Evolutionary conservation across 495 filamentous ascomycete genomes (phyloP).

Genomic region (Penicillium lagena): DNA sequence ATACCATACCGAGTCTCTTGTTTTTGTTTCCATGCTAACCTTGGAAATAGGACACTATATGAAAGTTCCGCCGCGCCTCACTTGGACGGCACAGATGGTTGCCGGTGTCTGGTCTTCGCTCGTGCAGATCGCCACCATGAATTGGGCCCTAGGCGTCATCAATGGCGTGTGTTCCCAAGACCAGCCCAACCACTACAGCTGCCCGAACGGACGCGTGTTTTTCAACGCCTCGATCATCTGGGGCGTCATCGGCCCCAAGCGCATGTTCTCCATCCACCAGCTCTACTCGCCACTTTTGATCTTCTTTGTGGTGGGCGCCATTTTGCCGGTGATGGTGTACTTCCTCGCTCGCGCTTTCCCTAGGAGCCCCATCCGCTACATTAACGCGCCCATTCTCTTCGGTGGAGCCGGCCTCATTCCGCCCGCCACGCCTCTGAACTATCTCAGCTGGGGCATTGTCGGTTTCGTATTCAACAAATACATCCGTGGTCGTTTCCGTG

Average conservation of each 20-base stretch:
- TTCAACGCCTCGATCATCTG: constrained; percentile 53
- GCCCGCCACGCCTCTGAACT: constrained; percentile 48
- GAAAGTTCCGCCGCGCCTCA: constrained; percentile 56
- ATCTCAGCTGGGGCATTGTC: constrained; percentile 59
- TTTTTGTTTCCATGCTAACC: background rate
- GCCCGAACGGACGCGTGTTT: constrained; percentile 56
- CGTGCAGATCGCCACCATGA: constrained; percentile 54
- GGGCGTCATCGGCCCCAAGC: constrained; percentile 45
- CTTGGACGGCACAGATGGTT: constrained; percentile 52
- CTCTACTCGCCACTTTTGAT: constrained; percentile 39
- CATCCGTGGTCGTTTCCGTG: constrained; percentile 53
- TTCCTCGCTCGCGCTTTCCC: constrained; percentile 39
- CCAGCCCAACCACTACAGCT: constrained; percentile 51
- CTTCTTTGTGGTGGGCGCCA: constrained; percentile 46
- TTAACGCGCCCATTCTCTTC: constrained; percentile 45
- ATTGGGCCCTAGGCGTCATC: constrained; percentile 55
- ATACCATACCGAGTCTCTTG: background rate
- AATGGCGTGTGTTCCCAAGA: constrained; percentile 39
- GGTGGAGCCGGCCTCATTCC: constrained; percentile 39
- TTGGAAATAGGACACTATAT: constrained; percentile 50
- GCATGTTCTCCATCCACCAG: constrained; percentile 45
- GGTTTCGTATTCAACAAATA: constrained; percentile 62
- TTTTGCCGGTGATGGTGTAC: constrained; percentile 42
- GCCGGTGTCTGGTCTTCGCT: constrained; percentile 50
- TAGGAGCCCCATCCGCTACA: constrained; percentile 28